These are phyloP conservation scores for Ceratocystiopsis sp. DNA, from an alignment of 2,329 filamentous ascomycete species.

Conservation along the genomic window DNA sequence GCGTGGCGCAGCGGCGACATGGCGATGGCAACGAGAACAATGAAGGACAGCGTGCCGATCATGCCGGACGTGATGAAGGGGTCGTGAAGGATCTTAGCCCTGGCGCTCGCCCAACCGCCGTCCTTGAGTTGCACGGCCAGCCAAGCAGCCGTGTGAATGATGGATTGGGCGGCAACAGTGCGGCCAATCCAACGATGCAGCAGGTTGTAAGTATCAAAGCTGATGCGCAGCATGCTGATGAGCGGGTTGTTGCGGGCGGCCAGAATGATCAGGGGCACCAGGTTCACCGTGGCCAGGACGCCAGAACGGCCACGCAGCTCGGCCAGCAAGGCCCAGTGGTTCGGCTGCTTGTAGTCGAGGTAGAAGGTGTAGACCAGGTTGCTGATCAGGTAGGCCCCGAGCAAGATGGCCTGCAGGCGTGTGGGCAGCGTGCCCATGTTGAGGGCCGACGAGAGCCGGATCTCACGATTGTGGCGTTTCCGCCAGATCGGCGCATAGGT, in stretches of 20 bases:
- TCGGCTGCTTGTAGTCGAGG: slow-evolving; percentile 40
- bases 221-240: slow-evolving; percentile 65
- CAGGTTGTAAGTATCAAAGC: slow-evolving; percentile 93
- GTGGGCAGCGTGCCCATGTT: slow-evolving; percentile 46
- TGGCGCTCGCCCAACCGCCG: slow-evolving; percentile 43
- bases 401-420: slow-evolving; percentile 41
- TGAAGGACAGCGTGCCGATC: slow-evolving; percentile 41
- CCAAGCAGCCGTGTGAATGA: slow-evolving; percentile 60
- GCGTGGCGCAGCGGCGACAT: slow-evolving; percentile 74
- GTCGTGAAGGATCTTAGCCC: slow-evolving; percentile 34
- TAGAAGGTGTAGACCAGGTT: slow-evolving; percentile 46
- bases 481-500: slow-evolving; percentile 46
- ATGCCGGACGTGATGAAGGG: slow-evolving; percentile 43
- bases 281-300: slow-evolving; percentile 69
- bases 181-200: slow-evolving; percentile 72
- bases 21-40: slow-evolving; percentile 50
- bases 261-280: slow-evolving; percentile 79
- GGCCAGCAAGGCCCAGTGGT: slow-evolving; percentile 50
- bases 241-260: slow-evolving; percentile 87
- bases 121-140: slow-evolving; percentile 51
- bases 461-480: slow-evolving; percentile 45
- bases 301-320: slow-evolving; percentile 77
- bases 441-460: slow-evolving; percentile 25
- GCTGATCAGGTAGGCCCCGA: slow-evolving; percentile 39
- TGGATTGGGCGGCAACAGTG: slow-evolving; percentile 49